A percentile compares a stretch with the other conserved stretches of the same genome.
Conservation (phyloP, 768 basidiomycete species). For the Suillus variegatus region DNA sequence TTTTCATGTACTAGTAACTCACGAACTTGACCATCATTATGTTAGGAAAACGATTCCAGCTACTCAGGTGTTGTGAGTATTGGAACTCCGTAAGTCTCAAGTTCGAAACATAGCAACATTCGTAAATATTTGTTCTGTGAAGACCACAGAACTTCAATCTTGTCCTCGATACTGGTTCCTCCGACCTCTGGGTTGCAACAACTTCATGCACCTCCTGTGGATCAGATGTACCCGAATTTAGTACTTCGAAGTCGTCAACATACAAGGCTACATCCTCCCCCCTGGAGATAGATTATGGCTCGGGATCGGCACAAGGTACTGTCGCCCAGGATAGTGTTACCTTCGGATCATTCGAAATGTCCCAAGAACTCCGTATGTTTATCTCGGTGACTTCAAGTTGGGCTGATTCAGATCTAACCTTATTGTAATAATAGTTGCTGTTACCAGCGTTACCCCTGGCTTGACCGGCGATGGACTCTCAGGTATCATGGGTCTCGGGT, state of each 20-base stretch:
- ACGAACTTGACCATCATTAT: background rate
- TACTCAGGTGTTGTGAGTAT: constrained; percentile 57
- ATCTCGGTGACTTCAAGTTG: constrained; percentile 3
- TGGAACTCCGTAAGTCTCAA: constrained; percentile 60
- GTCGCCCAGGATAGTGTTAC: constrained; percentile 60
- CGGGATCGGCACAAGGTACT: constrained; percentile 60
- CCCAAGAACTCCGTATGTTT: constrained; percentile 56
- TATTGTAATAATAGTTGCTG: constrained; percentile 51
- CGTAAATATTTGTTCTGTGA: background rate
- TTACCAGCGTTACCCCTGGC: constrained; percentile 43
- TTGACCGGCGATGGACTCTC: constrained; percentile 55
- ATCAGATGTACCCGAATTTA: constrained; percentile 42
- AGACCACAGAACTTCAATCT: constrained; percentile 73
- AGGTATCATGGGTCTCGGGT: constrained; percentile 80
- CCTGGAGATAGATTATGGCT: constrained; percentile 62
- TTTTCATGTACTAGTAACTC: background rate
- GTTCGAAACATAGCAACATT: background rate
- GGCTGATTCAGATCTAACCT: background rate
- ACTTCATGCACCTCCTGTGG: constrained; percentile 47
- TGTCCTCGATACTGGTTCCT: constrained; percentile 89
- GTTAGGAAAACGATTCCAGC: constrained; percentile 54
- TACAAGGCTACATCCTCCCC: constrained; percentile 26
- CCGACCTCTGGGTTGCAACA: constrained; percentile 86
- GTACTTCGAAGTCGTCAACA: constrained; percentile 43
- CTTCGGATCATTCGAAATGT: constrained; percentile 64